A percentile compares a stretch with the other conserved stretches of the same genome.
Evolutionary conservation across 1,284 basidiomycete genomes (phyloP).

Genomic region (Ganoderma meredithae): DNA sequence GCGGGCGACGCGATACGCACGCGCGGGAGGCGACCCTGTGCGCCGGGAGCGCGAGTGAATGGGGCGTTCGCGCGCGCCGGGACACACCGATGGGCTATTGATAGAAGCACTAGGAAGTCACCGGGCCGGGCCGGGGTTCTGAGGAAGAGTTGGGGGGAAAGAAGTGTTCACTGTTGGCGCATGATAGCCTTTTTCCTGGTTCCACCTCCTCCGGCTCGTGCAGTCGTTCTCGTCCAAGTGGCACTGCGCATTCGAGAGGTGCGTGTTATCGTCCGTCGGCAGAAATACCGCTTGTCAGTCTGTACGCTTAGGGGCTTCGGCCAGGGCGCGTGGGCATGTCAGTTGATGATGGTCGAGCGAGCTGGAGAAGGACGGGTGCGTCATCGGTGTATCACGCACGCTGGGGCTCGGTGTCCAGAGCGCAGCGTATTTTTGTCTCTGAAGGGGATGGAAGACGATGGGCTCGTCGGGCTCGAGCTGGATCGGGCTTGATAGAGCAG

Average conservation of each 20-base stretch:
- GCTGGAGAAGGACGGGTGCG: conserved; percentile 1
- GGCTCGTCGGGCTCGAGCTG: neutral
- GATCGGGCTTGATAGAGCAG: neutral
- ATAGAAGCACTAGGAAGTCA: neutral
- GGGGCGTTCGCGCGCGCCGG: neutral
- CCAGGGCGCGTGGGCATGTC: neutral
- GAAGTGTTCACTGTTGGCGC: too few relatives aligned
- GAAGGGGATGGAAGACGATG: neutral
- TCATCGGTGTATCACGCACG: neutral
- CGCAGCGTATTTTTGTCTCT: neutral
- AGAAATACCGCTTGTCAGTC: neutral
- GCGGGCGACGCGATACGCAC: neutral
- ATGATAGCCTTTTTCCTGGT: conserved; percentile 7
- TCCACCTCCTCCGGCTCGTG: neutral
- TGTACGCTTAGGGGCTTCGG: neutral
- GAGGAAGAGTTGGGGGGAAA: too few relatives aligned
- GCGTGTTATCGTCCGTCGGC: too few relatives aligned
- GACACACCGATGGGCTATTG: conserved; percentile 1
- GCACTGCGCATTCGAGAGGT: too few relatives aligned
- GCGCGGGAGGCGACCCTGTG: neutral
- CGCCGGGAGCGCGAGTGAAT: neutral
- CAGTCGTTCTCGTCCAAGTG: too few relatives aligned
- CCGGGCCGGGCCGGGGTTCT: neutral
- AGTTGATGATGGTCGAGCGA: neutral
- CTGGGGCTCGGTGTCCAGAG: neutral